Conservation (phyloP, 2,329 filamentous ascomycete species). For the Exophiala xenobiotica region DNA sequence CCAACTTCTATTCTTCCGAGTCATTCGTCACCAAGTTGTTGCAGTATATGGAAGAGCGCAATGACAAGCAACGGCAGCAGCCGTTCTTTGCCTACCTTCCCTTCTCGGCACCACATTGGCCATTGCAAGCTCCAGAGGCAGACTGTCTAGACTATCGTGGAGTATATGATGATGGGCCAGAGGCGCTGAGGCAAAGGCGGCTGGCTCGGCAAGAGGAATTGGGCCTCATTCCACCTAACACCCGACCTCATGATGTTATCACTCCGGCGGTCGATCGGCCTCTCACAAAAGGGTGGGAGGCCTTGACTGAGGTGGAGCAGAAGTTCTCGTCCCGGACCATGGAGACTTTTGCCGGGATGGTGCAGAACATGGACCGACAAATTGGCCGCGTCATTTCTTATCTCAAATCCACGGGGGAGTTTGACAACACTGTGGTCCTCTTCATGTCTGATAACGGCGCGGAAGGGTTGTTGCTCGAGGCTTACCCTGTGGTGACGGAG, state of each 20-base stretch:
- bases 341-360: constrained; percentile 41
- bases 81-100: constrained; percentile 37
- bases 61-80: constrained; percentile 20
- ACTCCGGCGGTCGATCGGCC: constrained; percentile 22
- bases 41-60: background rate
- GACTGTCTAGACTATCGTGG: constrained; percentile 59
- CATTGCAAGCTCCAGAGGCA: constrained; percentile 57
- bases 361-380: constrained; percentile 36
- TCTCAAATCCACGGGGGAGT: constrained; percentile 34
- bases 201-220: constrained; percentile 58
- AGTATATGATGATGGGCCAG: constrained; percentile 62
- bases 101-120: constrained; percentile 64
- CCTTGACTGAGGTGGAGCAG: constrained; percentile 6
- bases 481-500: constrained; percentile 35
- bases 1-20: constrained; percentile 6
- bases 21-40: constrained; percentile 4
- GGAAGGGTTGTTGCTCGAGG: constrained; percentile 37
- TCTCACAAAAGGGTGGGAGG: constrained; percentile 14
- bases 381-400: constrained; percentile 37
- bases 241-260: constrained; percentile 43
- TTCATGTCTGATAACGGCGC: constrained; percentile 44
- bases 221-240: constrained; percentile 54
- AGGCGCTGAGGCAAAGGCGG: constrained; percentile 53
- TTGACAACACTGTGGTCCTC: constrained; percentile 40
- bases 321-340: constrained; percentile 31